phyloP scores from a whole-genome alignment of 768 basidiomycete species.

The Cyclocybe cylindracea region DNA sequence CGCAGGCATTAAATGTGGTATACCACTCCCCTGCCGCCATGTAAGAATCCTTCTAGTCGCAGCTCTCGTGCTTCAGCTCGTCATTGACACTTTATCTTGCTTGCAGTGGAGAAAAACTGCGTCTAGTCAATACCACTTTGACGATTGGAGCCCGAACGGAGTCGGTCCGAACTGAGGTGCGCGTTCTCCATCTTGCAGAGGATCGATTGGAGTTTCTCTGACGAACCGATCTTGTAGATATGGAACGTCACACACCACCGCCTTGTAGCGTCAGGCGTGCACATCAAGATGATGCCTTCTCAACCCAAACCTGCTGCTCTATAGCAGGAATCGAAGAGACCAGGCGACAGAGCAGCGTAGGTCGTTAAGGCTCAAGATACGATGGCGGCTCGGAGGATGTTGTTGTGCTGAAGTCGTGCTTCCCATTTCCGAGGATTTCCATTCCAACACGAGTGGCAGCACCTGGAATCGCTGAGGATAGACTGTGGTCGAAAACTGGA shows the following conservation, averaged over 20 bases:
- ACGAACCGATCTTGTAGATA: slow-evolving; percentile 34
- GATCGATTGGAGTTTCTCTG: background rate
- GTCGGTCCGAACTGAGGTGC: slow-evolving; percentile 52
- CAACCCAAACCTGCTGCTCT: slow-evolving; percentile 10
- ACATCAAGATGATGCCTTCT: slow-evolving; percentile 55
- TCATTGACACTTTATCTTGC: background rate
- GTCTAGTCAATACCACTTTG: slow-evolving; percentile 54
- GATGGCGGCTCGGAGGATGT: too few relatives aligned
- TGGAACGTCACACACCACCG: slow-evolving; percentile 56
- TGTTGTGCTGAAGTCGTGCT: too few relatives aligned
- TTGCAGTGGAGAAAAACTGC: slow-evolving; percentile 47
- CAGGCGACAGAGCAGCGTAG: too few relatives aligned
- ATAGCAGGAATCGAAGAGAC: background rate
- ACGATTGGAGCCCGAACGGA: slow-evolving; percentile 46
- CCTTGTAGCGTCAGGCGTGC: slow-evolving; percentile 52
- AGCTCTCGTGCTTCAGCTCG: background rate
- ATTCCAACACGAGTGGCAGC: too few relatives aligned
- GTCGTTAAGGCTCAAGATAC: too few relatives aligned
- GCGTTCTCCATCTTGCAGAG: background rate
- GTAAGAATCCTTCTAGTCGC: slow-evolving; percentile 29
- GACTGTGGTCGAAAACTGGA: too few relatives aligned
- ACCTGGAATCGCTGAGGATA: too few relatives aligned
- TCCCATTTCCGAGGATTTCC: too few relatives aligned
- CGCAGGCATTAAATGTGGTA: slow-evolving; percentile 52
- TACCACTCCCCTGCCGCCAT: slow-evolving; percentile 57